Percentiles rank a stretch among this genome's conserved stretches.
Conservation (phyloP, 768 basidiomycete species). For the Boletus coccyginus region DNA sequence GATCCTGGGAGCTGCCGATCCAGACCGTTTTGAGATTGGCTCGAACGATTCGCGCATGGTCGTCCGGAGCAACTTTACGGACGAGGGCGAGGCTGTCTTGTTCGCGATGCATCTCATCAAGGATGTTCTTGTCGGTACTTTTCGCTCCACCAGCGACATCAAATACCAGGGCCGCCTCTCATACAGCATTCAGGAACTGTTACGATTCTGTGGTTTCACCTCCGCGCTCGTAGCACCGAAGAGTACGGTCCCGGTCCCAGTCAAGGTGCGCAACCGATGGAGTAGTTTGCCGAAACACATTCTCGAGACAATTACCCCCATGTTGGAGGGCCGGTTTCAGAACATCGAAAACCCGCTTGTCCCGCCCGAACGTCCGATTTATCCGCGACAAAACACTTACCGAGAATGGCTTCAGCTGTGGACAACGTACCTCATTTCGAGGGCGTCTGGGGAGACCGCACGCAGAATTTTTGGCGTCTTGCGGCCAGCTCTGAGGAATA, state of each 20-base stretch:
- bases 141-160: constrained; percentile 92
- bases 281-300: constrained; percentile 75
- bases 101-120: constrained; percentile 88
- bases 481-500: constrained; percentile 72
- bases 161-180: constrained; percentile 87
- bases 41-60: constrained; percentile 61
- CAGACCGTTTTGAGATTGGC: constrained; percentile 80
- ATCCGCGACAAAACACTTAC: constrained; percentile 73
- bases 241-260: constrained; percentile 46
- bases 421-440: constrained; percentile 77
- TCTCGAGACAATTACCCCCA: constrained; percentile 79
- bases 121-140: constrained; percentile 84
- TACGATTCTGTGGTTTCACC: constrained; percentile 84
- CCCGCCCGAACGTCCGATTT: constrained; percentile 67
- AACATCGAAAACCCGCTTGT: constrained; percentile 43
- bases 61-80: constrained; percentile 75
- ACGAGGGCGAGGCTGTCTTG: constrained; percentile 67
- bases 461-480: constrained; percentile 75
- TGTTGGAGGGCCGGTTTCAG: constrained; percentile 69
- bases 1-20: constrained; percentile 89
- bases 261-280: constrained; percentile 78
- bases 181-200: constrained; percentile 87
- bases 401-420: constrained; percentile 95
- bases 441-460: constrained; percentile 56
- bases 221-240: constrained; percentile 63